Conservation (phyloP, 345 rosid genomes). For the Alliaria petiolata region DNA sequence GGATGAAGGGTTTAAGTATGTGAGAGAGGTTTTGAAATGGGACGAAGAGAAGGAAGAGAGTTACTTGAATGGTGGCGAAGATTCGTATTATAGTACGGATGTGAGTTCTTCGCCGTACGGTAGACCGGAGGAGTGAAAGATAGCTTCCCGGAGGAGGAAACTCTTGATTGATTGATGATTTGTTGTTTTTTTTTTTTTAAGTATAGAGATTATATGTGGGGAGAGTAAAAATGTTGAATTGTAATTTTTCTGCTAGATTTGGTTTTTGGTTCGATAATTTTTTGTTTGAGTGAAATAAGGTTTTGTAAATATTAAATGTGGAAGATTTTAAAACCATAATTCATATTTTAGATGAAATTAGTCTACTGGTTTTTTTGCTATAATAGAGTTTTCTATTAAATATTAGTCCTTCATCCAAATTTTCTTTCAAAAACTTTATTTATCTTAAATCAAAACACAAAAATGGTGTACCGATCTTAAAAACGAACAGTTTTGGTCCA, state of each 20-base stretch:
- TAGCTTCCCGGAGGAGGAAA: background rate
- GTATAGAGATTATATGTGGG: background rate
- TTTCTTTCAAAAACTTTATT: no score
- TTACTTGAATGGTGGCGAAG: slow-evolving; percentile 71
- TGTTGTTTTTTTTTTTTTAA: background rate
- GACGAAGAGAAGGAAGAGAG: slow-evolving; percentile 86
- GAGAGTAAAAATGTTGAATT: background rate
- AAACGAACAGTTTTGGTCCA: background rate
- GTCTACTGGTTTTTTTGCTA: no score
- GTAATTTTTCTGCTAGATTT: background rate
- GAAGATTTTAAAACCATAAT: background rate
- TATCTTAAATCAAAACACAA: no score
- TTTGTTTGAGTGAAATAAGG: slow-evolving; percentile 7
- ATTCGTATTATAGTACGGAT: slow-evolving; percentile 90
- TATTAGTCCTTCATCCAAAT: no score
- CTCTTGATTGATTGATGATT: slow-evolving; percentile 9
- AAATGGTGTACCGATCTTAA: background rate
- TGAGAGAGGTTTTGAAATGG: slow-evolving; percentile 95
- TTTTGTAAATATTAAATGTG: slow-evolving; percentile 7
- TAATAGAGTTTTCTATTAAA: no score
- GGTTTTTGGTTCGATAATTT: background rate
- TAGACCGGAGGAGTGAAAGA: slow-evolving; percentile 24
- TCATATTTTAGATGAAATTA: background rate
- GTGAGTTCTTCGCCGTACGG: slow-evolving; percentile 74
- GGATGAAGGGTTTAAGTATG: slow-evolving; percentile 84